Base-by-base conservation (phyloP, 371 early-diverging fungal species). In the Apophysomyces sp. region DNA sequence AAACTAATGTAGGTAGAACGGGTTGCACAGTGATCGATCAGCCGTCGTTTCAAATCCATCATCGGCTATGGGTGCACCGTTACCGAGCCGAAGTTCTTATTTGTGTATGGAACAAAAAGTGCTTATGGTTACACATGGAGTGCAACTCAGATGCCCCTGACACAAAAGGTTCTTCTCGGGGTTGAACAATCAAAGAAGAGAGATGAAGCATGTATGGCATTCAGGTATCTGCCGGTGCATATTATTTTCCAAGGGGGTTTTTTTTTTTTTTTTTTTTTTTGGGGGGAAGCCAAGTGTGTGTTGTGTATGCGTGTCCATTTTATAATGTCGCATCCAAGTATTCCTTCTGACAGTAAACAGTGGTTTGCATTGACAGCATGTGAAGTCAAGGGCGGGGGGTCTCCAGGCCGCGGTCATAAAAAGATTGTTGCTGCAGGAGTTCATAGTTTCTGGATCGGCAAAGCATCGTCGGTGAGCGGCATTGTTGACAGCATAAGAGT, bases 401-500 rank as follows among this genome's bases (percentile, higher is more conserved):
- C 34, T 34, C 34, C 34, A 34, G 34, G 34, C 21, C 49, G 49
- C 49, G 21, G 49, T 44, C 49, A 44, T 44, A 44, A 44, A 44
- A 44, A 21, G 27, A 44, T 3, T 44, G 49, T 44, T 44, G 49
- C 16, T 44, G 49, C 49, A 44, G 49, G 49, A 44, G 49, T 44
- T 44, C 49, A 44, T 44, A 44, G 18, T 44, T 44, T 21, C 49
- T 44, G 49, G 49, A 44, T 44, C 49, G 49, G 49, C 49, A 21
- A 44, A 44, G 49, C 49, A 44, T 44, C 49, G 49, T 44, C 49
- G 49, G 49, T 44, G 49, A 44, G 49, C 49, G 49, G 49, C 49
- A 44, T 26, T 44, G 49, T 44, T 44, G 49, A 44, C 49, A 44
- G 11, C 49, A 21, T 16, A 6, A 18, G 24, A 21, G 6, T 44